Evolutionary conservation across 441 rosid species (phyloP), one percentile per base, ranked within the genome.

Genomic region (Pelargonium cotyledonis): DNA sequence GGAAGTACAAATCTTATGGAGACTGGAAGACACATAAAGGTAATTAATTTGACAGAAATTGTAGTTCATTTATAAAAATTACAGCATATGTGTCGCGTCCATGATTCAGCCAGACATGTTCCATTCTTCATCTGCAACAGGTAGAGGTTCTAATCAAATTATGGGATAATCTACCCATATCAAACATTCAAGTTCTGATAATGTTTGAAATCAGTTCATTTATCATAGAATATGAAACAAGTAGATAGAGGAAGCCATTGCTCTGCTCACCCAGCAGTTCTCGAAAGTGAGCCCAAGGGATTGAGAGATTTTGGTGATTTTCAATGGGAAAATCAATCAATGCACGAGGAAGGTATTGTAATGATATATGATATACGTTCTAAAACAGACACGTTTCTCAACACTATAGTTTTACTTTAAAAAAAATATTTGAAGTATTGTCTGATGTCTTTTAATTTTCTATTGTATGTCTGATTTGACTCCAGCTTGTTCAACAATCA

Each of bases 321-420:
- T 62, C 77, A 78, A 65, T 85, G 82, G 72, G 84, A 81, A 78
- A 79, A 66, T 71, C 70, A 83, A 65, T 80, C 80, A 40, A 44
- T 65, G 44, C 65, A 65, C 18, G 81, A 70, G 55, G 80, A 81
- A 81, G 86, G 88, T 85, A 81, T 64, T 21, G 14, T 61, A 19
- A 12, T 61, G 14, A 61, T 12, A 61, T 23, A 14, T 60, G 8
- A n/a, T n/a, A n/a, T n/a, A n/a, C n/a, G n/a, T n/a, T 7, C 61
- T 19, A 9, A 16, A 31, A 4, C 23, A 15, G 2, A 16, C 29
- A 57, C 31, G 23, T 43, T 73, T 70, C 19, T 23, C 15, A 21
- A 21, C 23, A 21, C 23, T 21, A 40, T 62, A n/a, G 18, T 21
- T n/a, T 62, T 62, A 19, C 23, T 21, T 21, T 21, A 21, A 21